Conservation (phyloP, 2,329 filamentous ascomycete species). For the Venturia carpophila region DNA sequence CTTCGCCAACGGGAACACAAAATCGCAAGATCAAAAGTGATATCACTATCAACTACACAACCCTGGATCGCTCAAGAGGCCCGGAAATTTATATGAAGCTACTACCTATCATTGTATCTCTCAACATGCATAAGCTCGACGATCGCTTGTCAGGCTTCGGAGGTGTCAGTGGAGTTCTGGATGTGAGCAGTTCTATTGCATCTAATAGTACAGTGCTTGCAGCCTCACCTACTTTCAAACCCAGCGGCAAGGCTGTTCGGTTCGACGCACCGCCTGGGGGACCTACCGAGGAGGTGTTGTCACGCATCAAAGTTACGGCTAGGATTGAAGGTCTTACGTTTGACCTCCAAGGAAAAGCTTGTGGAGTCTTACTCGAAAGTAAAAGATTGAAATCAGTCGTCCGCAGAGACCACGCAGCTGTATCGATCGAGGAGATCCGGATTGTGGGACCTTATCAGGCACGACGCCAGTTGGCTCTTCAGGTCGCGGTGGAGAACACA, state of each 20-base stretch:
- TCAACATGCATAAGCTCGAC: slow-evolving; percentile 75
- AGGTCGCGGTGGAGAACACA: slow-evolving; percentile 56
- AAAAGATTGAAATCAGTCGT: slow-evolving; percentile 76
- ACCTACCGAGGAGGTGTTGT: slow-evolving; percentile 19
- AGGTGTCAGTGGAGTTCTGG: slow-evolving; percentile 82
- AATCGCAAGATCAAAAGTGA: slow-evolving; percentile 23
- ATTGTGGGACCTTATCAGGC: slow-evolving; percentile 54
- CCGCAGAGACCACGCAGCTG: slow-evolving; percentile 61
- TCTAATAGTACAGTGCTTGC: slow-evolving; percentile 53
- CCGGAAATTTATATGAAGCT: slow-evolving; percentile 53
- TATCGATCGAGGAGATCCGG: slow-evolving; percentile 68
- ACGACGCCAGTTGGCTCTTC: slow-evolving; percentile 59
- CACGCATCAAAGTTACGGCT: slow-evolving; percentile 58
- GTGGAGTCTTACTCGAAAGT: slow-evolving; percentile 64
- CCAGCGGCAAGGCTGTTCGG: slow-evolving; percentile 44
- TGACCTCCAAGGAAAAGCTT: slow-evolving; percentile 68
- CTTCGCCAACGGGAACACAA: slow-evolving; percentile 38
- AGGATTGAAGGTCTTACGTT: slow-evolving; percentile 70
- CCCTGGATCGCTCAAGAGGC: slow-evolving; percentile 25
- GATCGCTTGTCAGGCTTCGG: slow-evolving; percentile 85
- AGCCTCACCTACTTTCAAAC: slow-evolving; percentile 26
- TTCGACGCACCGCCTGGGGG: slow-evolving; percentile 42
- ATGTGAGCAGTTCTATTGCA: slow-evolving; percentile 75
- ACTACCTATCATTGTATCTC: slow-evolving; percentile 63
- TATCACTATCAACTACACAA: slow-evolving; percentile 26